Conservation (phyloP, 2,329 filamentous ascomycete genomes). For the Leptographium lundbergii region DNA sequence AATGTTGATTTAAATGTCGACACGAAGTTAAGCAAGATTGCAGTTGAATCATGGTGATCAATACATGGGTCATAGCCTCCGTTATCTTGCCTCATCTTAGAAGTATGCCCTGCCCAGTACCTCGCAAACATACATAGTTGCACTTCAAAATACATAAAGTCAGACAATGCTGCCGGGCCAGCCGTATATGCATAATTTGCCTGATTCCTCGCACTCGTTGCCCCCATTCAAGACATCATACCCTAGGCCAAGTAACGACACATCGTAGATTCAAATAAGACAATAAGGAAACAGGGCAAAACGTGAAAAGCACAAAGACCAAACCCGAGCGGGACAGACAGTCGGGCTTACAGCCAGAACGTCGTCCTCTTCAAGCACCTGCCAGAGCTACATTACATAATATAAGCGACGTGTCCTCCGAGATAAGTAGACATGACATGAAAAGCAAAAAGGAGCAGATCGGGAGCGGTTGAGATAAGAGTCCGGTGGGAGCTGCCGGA, state of each 20-base stretch:
- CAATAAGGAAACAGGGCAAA: neutral
- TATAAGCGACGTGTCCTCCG: neutral
- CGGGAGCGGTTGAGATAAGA: neutral
- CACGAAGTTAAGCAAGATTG: neutral
- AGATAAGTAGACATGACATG: neutral
- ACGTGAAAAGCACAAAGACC: neutral
- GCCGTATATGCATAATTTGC: constrained; percentile 3
- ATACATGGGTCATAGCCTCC: neutral
- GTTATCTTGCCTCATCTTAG: neutral
- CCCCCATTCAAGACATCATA: neutral
- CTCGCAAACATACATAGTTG: neutral
- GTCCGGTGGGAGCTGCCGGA: neutral
- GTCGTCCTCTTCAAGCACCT: neutral
- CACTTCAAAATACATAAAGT: neutral
- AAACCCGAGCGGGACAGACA: neutral
- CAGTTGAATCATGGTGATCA: neutral
- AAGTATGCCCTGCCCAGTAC: neutral
- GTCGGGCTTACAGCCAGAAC: neutral
- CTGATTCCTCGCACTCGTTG: neutral
- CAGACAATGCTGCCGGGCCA: constrained; percentile 2
- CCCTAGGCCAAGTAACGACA: neutral
- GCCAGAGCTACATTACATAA: neutral
- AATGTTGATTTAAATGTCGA: no score
- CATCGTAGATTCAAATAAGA: neutral
- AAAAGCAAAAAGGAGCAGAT: neutral